A percentile compares a stretch with the other conserved stretches of the same genome.
phyloP scores from a whole-genome alignment of 2,329 filamentous ascomycete species.

The Colletotrichum higginsianum region DNA sequence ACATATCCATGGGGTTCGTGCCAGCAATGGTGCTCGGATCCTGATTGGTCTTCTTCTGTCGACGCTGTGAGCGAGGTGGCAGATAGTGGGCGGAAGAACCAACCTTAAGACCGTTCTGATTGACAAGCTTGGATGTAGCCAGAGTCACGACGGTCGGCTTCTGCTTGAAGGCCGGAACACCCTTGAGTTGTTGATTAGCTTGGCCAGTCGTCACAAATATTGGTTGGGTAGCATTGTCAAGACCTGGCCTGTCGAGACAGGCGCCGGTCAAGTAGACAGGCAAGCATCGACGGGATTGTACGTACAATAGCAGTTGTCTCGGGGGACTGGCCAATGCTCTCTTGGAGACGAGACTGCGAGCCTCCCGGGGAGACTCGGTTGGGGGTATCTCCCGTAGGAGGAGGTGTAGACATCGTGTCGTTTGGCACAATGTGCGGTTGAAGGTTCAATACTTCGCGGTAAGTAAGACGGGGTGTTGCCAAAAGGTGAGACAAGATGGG shows the following conservation, averaged over 20 bases:
- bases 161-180: background rate
- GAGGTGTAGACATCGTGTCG: conserved; percentile 38
- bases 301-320: conserved; percentile 26
- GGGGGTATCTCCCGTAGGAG: conserved; percentile 25
- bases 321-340: conserved; percentile 39
- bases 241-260: background rate
- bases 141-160: conserved; percentile 65
- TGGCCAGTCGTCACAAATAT: too few species aligned
- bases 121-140: conserved; percentile 68
- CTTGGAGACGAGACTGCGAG: conserved; percentile 41
- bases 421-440: conserved; percentile 13
- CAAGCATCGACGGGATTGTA: background rate
- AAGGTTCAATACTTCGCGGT: conserved; percentile 33
- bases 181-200: conserved; percentile 9
- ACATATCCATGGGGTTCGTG: conserved; percentile 76
- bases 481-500: conserved; percentile 39
- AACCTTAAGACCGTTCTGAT: conserved; percentile 70
- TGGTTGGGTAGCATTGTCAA: background rate
- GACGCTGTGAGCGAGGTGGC: conserved; percentile 47
- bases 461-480: conserved; percentile 35
- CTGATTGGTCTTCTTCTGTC: conserved; percentile 65
- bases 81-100: conserved; percentile 21
- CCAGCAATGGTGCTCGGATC: conserved; percentile 56
- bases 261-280: background rate
- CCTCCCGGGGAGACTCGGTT: conserved; percentile 38